Base-by-base conservation (phyloP, 805 yeast genomes). In the Ogataea pignaliae region DNA sequence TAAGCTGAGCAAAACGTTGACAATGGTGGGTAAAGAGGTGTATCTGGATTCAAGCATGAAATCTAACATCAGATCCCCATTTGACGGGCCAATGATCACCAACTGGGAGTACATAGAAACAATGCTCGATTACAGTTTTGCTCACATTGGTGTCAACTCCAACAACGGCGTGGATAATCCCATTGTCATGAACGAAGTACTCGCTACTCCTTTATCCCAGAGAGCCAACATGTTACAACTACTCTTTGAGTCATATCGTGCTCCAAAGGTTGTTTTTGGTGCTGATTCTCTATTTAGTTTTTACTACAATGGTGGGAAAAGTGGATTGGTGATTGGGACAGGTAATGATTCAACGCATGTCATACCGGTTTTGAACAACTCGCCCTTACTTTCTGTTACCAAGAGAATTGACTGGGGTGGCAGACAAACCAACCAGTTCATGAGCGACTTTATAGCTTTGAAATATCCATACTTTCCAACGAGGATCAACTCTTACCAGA, bases 391-490 rank as follows among this genome's bases (percentile, higher is more conserved):
- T 43, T 67, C 75, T 26, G 83, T 82, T 45, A 70, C 89, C 9
- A 89, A 88, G 56, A 72, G 98, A 56, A 78, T 93, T 33, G 88
- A 88, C 59, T 88, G 93, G 88, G 98, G 98, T 47, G 98, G 97
- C 10, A 77, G 78, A 48, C 85, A 78, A 36, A 75, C 90, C 1
- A 77, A 74, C 29, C 78, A 75, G 34, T 90, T 75, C 53, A 61
- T 93, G 58, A 75, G 73, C 45, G 75, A 72, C 52, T 72, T 84
- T 31, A 65, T 93, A 39, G 73, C 81, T 2, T 70, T 93, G 57
- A 93, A 93, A 61, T 93, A 93, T 63, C 98, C 99, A 1, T 84
- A 80, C 54, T 93, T 90, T 62, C 98, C 99, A 5, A 68, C 86
- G 1, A 84, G 81, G 51, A 66, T 91, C 42, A 71, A 80, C 8